phyloP scores from a whole-genome alignment of 306 rosid genomes.

The Pachyrhizus erosus region DNA sequence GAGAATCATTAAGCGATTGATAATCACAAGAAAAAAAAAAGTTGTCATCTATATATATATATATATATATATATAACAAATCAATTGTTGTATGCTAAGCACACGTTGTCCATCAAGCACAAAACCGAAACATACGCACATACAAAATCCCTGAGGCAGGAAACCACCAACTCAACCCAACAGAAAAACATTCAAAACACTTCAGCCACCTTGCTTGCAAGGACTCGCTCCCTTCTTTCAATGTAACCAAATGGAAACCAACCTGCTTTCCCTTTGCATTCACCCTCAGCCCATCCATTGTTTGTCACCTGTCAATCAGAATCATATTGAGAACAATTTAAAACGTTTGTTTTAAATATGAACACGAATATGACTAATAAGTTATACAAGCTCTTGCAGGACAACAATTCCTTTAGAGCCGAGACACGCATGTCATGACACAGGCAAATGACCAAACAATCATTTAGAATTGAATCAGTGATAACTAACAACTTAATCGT shows the following conservation, averaged over 20 bases:
- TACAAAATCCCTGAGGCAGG: slow-evolving; percentile 49
- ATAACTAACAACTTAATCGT: neutral
- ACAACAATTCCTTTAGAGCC: slow-evolving; percentile 14
- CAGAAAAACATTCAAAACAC: slow-evolving; percentile 64
- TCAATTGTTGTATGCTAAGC: slow-evolving; percentile 40
- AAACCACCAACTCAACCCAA: slow-evolving; percentile 37
- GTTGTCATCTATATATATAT: slow-evolving; percentile 43
- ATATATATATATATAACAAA: too few relatives aligned
- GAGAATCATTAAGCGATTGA: slow-evolving; percentile 27
- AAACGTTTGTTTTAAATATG: neutral
- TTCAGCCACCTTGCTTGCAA: slow-evolving; percentile 95
- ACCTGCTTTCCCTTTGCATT: slow-evolving; percentile 95
- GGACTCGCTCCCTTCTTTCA: slow-evolving; percentile 91
- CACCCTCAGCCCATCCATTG: slow-evolving; percentile 99
- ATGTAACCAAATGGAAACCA: slow-evolving; percentile 96
- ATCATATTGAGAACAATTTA: slow-evolving; percentile 26
- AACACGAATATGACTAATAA: neutral
- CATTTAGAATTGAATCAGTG: neutral
- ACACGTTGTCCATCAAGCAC: slow-evolving; percentile 47
- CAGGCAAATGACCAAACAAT: neutral
- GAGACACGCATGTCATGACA: neutral
- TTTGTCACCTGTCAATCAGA: slow-evolving; percentile 67
- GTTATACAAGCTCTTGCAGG: slow-evolving; percentile 11
- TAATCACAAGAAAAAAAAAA: slow-evolving; percentile 14
- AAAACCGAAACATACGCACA: slow-evolving; percentile 44